phyloP scores from a whole-genome alignment of 1,284 basidiomycete genomes.

The Cryptococcus sp. region DNA sequence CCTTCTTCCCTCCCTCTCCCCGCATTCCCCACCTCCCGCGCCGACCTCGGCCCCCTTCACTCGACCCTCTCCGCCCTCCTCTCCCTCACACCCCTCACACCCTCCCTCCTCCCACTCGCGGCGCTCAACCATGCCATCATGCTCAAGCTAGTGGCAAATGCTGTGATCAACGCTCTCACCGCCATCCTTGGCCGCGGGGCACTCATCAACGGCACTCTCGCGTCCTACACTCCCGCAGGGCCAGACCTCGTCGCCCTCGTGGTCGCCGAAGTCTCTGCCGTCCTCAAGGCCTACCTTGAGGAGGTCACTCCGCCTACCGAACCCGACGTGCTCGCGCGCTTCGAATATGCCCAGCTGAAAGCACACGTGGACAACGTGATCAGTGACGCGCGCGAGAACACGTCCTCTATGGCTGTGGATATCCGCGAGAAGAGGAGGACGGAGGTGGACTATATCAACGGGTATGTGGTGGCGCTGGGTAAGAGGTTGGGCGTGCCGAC shows the following conservation, averaged over 20 bases:
- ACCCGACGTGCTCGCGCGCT: conserved; percentile 35
- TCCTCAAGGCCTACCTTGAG: conserved; percentile 51
- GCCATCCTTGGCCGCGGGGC: conserved; percentile 61
- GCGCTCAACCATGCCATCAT: conserved; percentile 69
- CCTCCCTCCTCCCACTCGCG: conserved; percentile 66
- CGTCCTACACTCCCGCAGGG: conserved; percentile 52
- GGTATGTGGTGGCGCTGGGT: conserved; percentile 72
- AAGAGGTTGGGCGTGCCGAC: conserved; percentile 60
- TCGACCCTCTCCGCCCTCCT: conserved; percentile 66
- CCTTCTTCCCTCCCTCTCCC: conserved; percentile 15
- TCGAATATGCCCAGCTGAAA: conserved; percentile 34
- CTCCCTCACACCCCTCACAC: conserved; percentile 58
- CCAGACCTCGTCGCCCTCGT: conserved; percentile 1
- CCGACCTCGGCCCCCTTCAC: conserved; percentile 58
- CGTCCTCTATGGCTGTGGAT: conserved; percentile 75
- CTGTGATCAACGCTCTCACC: conserved; percentile 82
- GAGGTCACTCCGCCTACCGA: conserved; percentile 26
- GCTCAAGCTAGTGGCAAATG: conserved; percentile 80
- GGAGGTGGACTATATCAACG: conserved; percentile 82
- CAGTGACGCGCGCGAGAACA: conserved; percentile 59
- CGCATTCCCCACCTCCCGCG: conserved; percentile 48
- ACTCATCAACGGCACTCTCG: conserved; percentile 74
- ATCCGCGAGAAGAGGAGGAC: conserved; percentile 60
- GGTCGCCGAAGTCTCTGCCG: conserved; percentile 59
- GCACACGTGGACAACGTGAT: conserved; percentile 60